A percentile compares a stretch with the other conserved stretches of the same genome.
Conservation (phyloP, 768 basidiomycete genomes). For the Termitomyces sp. region DNA sequence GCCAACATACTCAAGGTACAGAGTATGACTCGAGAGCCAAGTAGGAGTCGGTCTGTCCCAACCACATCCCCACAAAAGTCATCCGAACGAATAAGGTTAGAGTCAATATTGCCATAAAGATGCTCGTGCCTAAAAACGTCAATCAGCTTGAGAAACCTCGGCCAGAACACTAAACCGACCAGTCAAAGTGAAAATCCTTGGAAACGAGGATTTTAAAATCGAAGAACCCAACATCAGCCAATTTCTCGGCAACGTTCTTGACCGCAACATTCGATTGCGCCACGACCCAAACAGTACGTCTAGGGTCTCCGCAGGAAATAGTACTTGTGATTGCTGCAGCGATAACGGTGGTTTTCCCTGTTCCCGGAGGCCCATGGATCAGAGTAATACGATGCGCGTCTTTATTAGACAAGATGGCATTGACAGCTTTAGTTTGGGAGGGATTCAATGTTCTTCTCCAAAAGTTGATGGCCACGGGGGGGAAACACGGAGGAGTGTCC, state of each 20-base stretch:
- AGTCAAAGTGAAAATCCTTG: slow-evolving; percentile 57
- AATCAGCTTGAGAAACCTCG: neutral
- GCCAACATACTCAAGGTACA: slow-evolving; percentile 70
- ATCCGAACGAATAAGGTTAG: slow-evolving; percentile 48
- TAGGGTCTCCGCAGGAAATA: slow-evolving; percentile 18
- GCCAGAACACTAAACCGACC: slow-evolving; percentile 35
- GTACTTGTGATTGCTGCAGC: slow-evolving; percentile 42
- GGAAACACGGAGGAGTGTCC: neutral
- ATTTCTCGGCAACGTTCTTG: slow-evolving; percentile 76
- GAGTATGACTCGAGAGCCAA: slow-evolving; percentile 50
- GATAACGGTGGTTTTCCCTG: slow-evolving; percentile 65
- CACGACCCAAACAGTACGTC: slow-evolving; percentile 53
- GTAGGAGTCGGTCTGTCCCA: slow-evolving; percentile 23
- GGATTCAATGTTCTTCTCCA: slow-evolving; percentile 24
- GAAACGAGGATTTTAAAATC: slow-evolving; percentile 65
- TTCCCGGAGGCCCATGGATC: slow-evolving; percentile 56
- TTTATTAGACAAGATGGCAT: slow-evolving; percentile 29
- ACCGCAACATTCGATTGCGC: slow-evolving; percentile 79
- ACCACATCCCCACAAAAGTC: slow-evolving; percentile 19
- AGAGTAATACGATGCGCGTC: slow-evolving; percentile 25
- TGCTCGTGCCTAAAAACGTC: slow-evolving; percentile 62
- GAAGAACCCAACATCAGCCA: slow-evolving; percentile 40
- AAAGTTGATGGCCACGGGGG: slow-evolving; percentile 15
- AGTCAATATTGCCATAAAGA: slow-evolving; percentile 46
- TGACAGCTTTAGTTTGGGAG: slow-evolving; percentile 32